Evolutionary conservation across 768 basidiomycete species (phyloP).

Genomic region (Suillus variegatus): DNA sequence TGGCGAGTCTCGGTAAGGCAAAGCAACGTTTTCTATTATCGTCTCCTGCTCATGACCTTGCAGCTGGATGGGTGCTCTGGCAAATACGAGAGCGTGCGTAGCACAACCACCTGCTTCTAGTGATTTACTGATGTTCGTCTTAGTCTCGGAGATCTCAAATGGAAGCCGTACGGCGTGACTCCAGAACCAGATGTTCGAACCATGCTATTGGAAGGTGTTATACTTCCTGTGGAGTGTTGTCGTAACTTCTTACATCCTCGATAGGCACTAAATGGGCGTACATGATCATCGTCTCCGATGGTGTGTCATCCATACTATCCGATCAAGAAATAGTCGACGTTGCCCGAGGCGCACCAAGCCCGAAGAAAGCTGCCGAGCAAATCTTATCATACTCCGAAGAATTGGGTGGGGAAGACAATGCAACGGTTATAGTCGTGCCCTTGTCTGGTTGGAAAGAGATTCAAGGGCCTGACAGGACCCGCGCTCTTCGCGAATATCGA

Average conservation of each 20-base stretch:
- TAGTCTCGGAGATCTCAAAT: constrained; percentile 87
- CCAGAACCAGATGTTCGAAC: constrained; percentile 88
- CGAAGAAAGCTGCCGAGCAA: constrained; percentile 76
- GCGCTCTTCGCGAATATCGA: constrained; percentile 81
- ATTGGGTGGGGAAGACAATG: constrained; percentile 82
- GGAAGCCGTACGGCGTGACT: constrained; percentile 88
- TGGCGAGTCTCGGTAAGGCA: constrained; percentile 78
- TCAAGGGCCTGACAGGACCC: constrained; percentile 78
- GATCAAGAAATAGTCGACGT: constrained; percentile 96
- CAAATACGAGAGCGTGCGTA: constrained; percentile 84
- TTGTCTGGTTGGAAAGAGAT: constrained; percentile 90
- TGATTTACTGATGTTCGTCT: constrained; percentile 11
- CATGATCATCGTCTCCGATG: constrained; percentile 89
- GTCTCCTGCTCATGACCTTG: not conserved
- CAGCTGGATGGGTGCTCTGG: constrained; percentile 94
- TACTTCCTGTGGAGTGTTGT: not conserved
- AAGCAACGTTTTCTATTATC: not conserved
- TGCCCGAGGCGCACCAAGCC: constrained; percentile 67
- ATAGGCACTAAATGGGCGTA: constrained; percentile 84
- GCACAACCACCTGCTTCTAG: not conserved
- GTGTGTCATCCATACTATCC: constrained; percentile 86
- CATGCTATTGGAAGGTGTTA: constrained; percentile 70
- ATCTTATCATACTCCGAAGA: constrained; percentile 89
- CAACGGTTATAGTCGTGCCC: constrained; percentile 88
- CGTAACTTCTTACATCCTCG: constrained; percentile 3